Evolutionary conservation across 2,329 filamentous ascomycete genomes (phyloP), one percentile per base, ranked within the genome.

Genomic region (Penicillium sp.): DNA sequence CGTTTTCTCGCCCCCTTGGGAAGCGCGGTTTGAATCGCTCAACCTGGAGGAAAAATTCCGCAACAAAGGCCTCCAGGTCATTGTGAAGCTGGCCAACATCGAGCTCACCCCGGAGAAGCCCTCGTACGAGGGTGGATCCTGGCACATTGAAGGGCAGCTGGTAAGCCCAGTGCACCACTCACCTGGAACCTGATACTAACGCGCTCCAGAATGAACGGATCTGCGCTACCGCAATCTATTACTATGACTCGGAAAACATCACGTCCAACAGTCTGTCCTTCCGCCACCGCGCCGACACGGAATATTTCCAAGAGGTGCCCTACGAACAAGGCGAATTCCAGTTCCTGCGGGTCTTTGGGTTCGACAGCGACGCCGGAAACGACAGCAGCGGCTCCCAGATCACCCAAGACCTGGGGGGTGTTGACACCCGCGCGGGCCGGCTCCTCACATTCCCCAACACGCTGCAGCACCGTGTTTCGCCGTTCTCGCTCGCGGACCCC

Each of bases 11-110:
- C 30, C 55, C 6, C 46, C 35, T 5, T 8, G 15, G 13, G 5
- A 23, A 2, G 3, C 35, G 4, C 31, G 5, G 13, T 3, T 3
- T 2, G 48, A 26, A 3, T 17, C 19, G 19, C 15, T 46, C 17
- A 7, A 51, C 3, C 47, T 58, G 3, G 2, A 5, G 0, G 13
- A 44, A 11, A 7, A 45, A n/a, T 58, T 45, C 35, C 47, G 17
- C 17, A 35, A 58, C 13, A 70, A 77, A 1, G 81, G 82, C 0
- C 56, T 74, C 9, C 71, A 75, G 35, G 59, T 75, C 41, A 89
- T 90, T 41, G 83, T 90, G 53, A 90, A 90, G 69, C 79, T 90
- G 67, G 84, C 86, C 0, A 85, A 82, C 49, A 87, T 90, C 59
- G 80, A 88, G 53, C 78, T 90, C 0, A 86, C 83, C 0, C 88